These are phyloP conservation scores for Pythium guiyangense DNA, from an alignment of 352 stramenopile genomes.

Conservation along the genomic window DNA sequence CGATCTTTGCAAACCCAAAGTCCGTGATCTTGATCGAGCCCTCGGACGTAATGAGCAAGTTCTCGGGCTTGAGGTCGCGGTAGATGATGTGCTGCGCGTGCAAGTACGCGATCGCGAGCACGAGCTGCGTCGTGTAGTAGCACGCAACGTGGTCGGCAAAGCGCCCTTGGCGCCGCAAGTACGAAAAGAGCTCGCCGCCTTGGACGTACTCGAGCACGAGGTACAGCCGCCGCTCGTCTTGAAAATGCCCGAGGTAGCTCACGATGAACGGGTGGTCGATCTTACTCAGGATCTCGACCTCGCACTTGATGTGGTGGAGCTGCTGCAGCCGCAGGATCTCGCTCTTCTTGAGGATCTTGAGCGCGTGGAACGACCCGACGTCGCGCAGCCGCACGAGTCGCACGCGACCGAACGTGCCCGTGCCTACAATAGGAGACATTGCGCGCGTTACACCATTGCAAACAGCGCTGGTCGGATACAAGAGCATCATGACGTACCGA, in stretches of 20 bases:
- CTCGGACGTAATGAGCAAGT: conserved; percentile 87
- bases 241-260: conserved; percentile 84
- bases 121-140: conserved; percentile 88
- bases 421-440: conserved; percentile 26
- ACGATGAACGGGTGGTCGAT: conserved; percentile 91
- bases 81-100: conserved; percentile 92
- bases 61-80: conserved; percentile 92
- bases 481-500: conserved; percentile 24
- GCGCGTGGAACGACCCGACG: conserved; percentile 62
- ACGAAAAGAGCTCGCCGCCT: conserved; percentile 91
- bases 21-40: conserved; percentile 92
- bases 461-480: conserved; percentile 1
- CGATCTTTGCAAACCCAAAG: conserved; percentile 94
- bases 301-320: conserved; percentile 91
- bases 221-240: conserved; percentile 90
- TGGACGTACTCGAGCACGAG: conserved; percentile 92
- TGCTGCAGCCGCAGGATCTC: conserved; percentile 88
- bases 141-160: conserved; percentile 82
- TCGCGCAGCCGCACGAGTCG: conserved; percentile 72
- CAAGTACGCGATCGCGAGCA: conserved; percentile 86
- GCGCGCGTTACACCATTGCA: background rate
- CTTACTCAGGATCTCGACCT: conserved; percentile 85
- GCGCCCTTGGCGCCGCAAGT: conserved; percentile 77
- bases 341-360: conserved; percentile 93
- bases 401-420: conserved; percentile 88